Evolutionary conservation across 139 green algal species (phyloP).

Genomic region (Pedinophyceae sp.): DNA sequence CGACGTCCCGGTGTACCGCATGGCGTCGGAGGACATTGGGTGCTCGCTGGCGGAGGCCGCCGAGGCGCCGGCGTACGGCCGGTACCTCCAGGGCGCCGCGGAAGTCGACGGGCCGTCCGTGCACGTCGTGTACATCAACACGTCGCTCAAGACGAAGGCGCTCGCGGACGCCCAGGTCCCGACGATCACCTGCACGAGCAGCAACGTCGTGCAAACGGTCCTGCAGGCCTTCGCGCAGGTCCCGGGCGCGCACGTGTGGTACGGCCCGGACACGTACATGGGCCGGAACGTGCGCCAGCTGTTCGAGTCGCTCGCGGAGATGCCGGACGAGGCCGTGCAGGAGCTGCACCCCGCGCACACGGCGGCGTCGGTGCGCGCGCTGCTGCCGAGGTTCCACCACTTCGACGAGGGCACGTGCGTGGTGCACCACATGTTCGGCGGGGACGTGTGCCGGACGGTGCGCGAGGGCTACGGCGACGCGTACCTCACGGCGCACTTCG

Average conservation of each 20-base stretch:
- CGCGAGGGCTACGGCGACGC: conserved; percentile 70
- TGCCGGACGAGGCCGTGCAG: conserved; percentile 47
- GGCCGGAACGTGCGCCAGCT: conserved; percentile 80
- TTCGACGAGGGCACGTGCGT: conserved; percentile 86
- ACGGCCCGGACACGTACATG: conserved; percentile 99
- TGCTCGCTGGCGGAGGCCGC: conserved; percentile 93
- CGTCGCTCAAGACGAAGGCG: conserved; percentile 84
- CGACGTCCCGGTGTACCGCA: conserved; percentile 65
- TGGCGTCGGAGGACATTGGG: conserved; percentile 66
- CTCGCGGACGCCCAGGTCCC: conserved; percentile 60
- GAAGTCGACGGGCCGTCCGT: conserved; percentile 29
- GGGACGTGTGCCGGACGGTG: conserved; percentile 12
- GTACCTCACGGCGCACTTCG: conserved; percentile 92
- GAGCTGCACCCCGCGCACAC: conserved; percentile 66
- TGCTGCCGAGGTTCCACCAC: conserved; percentile 72
- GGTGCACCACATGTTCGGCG: conserved; percentile 96
- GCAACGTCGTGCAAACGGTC: conserved; percentile 94
- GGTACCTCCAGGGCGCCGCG: conserved; percentile 37
- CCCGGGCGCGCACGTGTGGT: conserved; percentile 69
- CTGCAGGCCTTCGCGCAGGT: conserved; percentile 78
- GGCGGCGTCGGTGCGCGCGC: conserved; percentile 17
- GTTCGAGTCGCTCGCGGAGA: conserved; percentile 48
- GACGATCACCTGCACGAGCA: conserved; percentile 98
- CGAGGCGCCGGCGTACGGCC: conserved; percentile 48
- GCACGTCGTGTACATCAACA: conserved; percentile 99